These are phyloP conservation scores for Actinomortierella ambigua DNA, from an alignment of 371 early-diverging fungal genomes.

Conservation along the genomic window DNA sequence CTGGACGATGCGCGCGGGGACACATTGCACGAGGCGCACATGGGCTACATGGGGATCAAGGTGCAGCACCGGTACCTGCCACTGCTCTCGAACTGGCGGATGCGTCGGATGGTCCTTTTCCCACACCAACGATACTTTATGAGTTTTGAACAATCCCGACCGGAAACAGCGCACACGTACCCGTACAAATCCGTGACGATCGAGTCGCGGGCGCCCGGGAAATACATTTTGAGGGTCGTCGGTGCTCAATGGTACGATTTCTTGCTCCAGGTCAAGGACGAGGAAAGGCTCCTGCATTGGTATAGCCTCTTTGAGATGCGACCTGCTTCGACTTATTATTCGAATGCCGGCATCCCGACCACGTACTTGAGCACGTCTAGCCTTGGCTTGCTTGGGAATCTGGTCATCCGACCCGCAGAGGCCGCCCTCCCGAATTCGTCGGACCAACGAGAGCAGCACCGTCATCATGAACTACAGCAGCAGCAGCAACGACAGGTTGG, in stretches of 20 bases:
- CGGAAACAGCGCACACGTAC: slow-evolving; percentile 52
- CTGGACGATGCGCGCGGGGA: slow-evolving; percentile 31
- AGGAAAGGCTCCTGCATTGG: slow-evolving; percentile 55
- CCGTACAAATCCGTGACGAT: slow-evolving; percentile 53
- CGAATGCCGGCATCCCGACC: too few relatives aligned
- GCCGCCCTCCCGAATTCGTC: too few relatives aligned
- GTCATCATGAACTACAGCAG: too few relatives aligned
- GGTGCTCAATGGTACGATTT: slow-evolving; percentile 56
- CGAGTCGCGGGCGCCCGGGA: slow-evolving; percentile 51
- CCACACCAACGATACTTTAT: slow-evolving; percentile 61
- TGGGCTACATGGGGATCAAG: slow-evolving; percentile 60
- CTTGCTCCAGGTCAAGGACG: slow-evolving; percentile 56
- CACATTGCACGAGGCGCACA: slow-evolving; percentile 51
- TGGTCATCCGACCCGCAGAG: too few relatives aligned
- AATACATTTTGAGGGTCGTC: slow-evolving; percentile 57
- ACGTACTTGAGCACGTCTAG: too few relatives aligned
- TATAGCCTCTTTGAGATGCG: slow-evolving; percentile 38
- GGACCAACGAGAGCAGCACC: too few relatives aligned
- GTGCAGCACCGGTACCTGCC: slow-evolving; percentile 60
- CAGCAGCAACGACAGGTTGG: too few relatives aligned
- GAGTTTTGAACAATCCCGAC: slow-evolving; percentile 50
- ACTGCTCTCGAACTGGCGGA: slow-evolving; percentile 60
- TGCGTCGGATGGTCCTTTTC: slow-evolving; percentile 62
- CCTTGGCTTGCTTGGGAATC: too few relatives aligned
- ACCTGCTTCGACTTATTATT: too few relatives aligned